Evolutionary conservation across 441 rosid species (phyloP), one percentile per base, ranked within the genome.

Genomic region (Rhodomyrtus psidioides): DNA sequence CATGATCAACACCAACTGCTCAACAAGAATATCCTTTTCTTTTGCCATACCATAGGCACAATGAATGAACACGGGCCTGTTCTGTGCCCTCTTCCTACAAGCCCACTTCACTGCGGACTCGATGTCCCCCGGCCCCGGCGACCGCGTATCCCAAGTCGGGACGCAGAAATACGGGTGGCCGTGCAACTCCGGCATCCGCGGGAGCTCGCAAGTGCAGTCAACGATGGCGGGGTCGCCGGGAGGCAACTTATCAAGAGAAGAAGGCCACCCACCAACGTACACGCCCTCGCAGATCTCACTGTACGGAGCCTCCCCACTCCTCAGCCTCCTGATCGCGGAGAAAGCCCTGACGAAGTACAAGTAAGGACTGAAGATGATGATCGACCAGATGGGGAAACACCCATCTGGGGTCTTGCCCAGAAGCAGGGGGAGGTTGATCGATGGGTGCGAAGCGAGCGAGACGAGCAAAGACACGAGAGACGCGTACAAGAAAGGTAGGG

Each of bases 21-120:
- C 3, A 65, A 34, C 49, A 1, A 42, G 2, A 0, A 70, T 19
- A 39, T 21, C 49, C 15, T 0, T 34, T 70, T 5, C 9, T 3
- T 70, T 46, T 21, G 21, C 26, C 89, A 82, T 92, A 94, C 97
- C 97, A 87, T 93, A 94, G 7, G 94, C 97, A 83, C 97, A 94
- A 84, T 94, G 97, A 85, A 94, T 76, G 83, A 92, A 93, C 56
- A 94, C 90, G 5, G 93, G 94, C 88, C 81, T 89, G 79, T 91
- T 91, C 90, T 84, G 94, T 74, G 93, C 93, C 88, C 96, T 92
- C 87, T 92, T 94, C 84, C 95, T 39, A 65, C 91, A 90, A 58
- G 94, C 96, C 97, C 96, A 94, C 90, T 94, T 94, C 54, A 94
- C 96, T 39, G 96, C 97, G 0, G 94, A 90, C 85, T 94, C 97